Base-by-base conservation (phyloP, 331 rosid species). In the Malus hybrid region DNA sequence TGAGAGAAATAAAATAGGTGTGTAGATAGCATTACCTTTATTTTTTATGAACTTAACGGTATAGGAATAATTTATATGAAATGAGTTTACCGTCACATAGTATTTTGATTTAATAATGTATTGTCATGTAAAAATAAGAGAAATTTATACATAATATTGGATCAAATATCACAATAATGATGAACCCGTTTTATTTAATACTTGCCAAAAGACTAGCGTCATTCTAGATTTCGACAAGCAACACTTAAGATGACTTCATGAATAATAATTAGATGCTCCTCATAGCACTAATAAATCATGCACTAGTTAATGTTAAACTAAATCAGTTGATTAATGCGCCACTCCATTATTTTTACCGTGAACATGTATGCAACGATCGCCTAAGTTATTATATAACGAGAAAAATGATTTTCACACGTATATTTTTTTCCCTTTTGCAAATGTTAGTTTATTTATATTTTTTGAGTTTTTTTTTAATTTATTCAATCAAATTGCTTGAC, bases 11-110 rank as follows among this genome's bases (percentile, higher is more conserved):
- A 52, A 52, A 16, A 6, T 15, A 0, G 0, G 1, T 52, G 0
- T 52, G 57, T 52, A 3, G 20, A 52, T 52, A 6, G 0, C 9
- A 16, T 0, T 6, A 6, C 0, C 3, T 0, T 16, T 6, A 50
- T 50, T 0, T 50, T 15, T 50, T 16, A 50, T 15, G 56, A 50
- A 50, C 18, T 2, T 50, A 50, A 50, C 4, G 9, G 9, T 50
- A 6, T 16, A 1, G 0, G 3, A 50, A 6, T 0, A 15, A 0
- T 50, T 50, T 50, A 50, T 14, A 6, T 50, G 7, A 2, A 50
- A 50, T 6, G 0, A 16, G 7, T 50, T 50, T 52, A 52, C 0
- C 9, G 1, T 52, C 20, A 52, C 57, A 18, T 6, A 0, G 1
- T 50, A 0, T 52, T 52, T 2, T 52, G 20, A 52, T 50, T 15